Base-by-base conservation (phyloP, 805 yeast genomes). In the Starmerella bacillaris region DNA sequence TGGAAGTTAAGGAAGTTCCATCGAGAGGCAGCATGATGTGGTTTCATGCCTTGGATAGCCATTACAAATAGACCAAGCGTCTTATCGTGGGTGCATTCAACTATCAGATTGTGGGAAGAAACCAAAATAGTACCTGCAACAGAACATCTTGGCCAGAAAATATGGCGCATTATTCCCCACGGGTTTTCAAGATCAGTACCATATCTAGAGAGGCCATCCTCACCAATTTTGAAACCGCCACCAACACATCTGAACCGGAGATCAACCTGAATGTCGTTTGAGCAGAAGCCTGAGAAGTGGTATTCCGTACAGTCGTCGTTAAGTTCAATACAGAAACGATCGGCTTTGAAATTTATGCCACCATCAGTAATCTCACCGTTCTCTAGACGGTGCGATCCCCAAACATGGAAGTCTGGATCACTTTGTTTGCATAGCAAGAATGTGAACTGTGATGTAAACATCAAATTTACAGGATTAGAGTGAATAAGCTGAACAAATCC, bases 1-100 rank as follows among this genome's bases (percentile, higher is more conserved):
- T 80, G 94, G 67, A 78, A 86, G 58, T 80, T 77, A 42, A 79
- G 59, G 55, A 89, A 89, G 59, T 86, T 89, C 98, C 98, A 89
- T 17, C 82, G 60, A 41, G 92, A 80, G 37, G 98, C 98, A 24
- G 95, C 94, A 59, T 89, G 98, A 58, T 89, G 95, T 6, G 98
- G 98, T 58, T 89, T 89, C 96, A 89, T 84, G 42, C 96, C 96
- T 63, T 89, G 98, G 47, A 82, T 61, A 5, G 98, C 98, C 86
- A 79, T 75, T 36, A 86, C 94, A 53, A 73, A 84, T 92, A 89
- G 78, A 33, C 82, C 66, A 14, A 40, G 47, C 19, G 59, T 60
- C 20, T 50, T 45, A 22, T 9, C 33, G 30, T 24, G 18, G 14
- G 21, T 4, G 30, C 60, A 46, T 20, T 56, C 61, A 33, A 64